Base-by-base conservation (phyloP, 2,329 filamentous ascomycete genomes). In the Diplodia corticola region DNA sequence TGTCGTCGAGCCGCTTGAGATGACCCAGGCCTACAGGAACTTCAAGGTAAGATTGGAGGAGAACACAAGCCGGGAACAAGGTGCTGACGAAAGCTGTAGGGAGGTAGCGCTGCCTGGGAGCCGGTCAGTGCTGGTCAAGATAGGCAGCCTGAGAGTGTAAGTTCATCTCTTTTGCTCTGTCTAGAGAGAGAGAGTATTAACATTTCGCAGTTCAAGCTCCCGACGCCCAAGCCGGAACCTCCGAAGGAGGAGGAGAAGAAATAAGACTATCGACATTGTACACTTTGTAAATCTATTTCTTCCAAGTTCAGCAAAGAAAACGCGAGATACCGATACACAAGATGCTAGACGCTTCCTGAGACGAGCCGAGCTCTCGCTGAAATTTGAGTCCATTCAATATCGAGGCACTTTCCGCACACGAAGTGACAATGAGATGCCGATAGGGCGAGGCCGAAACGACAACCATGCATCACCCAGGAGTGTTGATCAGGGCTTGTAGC, bases 21-120 rank as follows among this genome's bases (percentile, higher is more conserved):
- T 99, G 80, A 98, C 95, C 15, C 95, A 99, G 81, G 95, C 96
- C 7, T 99, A 96, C 88, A 89, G 95, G 73, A 98, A 99, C 83
- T 99, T 99, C 76, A 93, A 97, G 82, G 93, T 93, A 68, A 92
- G 93, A 40, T 49, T n/a, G 17, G 15, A 35, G 4, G 22, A 6
- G 10, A 28, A 26, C 5, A 9, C 13, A 40, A 44, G 2, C 17
- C 7, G 35, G 7, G 40, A 26, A 63, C 26, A 53, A 50, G 10
- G 3, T 48, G 30, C 37, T 57, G 26, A 64, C 26, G 24, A 17
- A 37, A 12, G 46, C n/a, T 50, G n/a, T n/a, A 65, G 63, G 64
- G 64, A 33, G 64, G 64, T 24, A 65, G 53, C 35, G 46, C 78
- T 57, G 78, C 83, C 48, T 91, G 88, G 85, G 86, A 91, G 78